Evolutionary conservation across 192 early-diverging fungal genomes (phyloP).

Genomic region (Rhizophagus sp.): DNA sequence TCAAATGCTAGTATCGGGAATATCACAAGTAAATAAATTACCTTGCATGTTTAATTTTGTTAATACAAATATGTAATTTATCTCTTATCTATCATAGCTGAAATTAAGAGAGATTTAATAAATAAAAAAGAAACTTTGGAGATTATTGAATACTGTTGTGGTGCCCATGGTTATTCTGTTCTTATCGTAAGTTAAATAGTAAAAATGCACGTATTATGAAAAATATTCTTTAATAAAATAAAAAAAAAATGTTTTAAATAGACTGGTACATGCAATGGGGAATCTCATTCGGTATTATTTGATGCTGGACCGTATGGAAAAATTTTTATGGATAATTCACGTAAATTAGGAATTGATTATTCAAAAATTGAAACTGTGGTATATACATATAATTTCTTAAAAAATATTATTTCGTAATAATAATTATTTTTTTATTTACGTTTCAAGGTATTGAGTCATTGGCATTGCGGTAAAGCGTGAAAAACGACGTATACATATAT

Average conservation of each 20-base stretch:
- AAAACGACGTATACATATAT: no score
- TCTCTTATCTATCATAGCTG: neutral
- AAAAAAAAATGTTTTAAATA: neutral
- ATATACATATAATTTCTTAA: conserved; percentile 13
- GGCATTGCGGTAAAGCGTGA: neutral
- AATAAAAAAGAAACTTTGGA: conserved; percentile 31
- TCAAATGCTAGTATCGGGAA: conserved; percentile 28
- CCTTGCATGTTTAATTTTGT: no score
- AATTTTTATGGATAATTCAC: conserved; percentile 43
- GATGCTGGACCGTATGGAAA: conserved; percentile 40
- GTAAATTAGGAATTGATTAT: conserved; percentile 38
- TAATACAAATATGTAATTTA: no score
- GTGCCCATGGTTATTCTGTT: conserved; percentile 41
- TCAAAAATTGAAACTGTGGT: conserved; percentile 40
- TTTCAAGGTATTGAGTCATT: neutral
- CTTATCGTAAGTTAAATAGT: conserved; percentile 30
- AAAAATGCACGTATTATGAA: neutral
- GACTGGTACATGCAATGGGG: conserved; percentile 34
- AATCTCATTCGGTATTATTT: conserved; percentile 37
- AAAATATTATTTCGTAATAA: neutral
- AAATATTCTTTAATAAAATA: neutral
- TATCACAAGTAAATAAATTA: conserved; percentile 29
- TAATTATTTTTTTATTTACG: neutral
- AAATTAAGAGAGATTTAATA: neutral
- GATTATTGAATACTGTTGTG: conserved; percentile 38